Evolutionary conservation across 176 grass and related monocot species (phyloP).

Genomic region (Oryza coarctata): DNA sequence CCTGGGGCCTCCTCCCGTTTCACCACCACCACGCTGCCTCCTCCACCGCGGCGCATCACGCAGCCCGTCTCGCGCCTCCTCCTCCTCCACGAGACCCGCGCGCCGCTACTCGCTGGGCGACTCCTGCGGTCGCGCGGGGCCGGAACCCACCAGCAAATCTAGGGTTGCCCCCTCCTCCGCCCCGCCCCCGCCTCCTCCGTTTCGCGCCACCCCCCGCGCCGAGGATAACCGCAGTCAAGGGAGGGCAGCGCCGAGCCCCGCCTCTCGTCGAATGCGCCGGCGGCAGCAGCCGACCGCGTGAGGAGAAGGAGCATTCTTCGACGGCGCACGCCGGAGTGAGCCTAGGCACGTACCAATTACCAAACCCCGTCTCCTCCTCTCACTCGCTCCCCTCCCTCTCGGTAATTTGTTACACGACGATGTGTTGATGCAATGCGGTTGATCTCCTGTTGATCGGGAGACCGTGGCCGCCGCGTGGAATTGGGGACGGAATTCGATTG

Average conservation of each 20-base stretch:
- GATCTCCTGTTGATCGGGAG: neutral
- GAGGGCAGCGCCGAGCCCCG: neutral
- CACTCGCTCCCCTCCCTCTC: neutral
- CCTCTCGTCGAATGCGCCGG: conserved; percentile 21
- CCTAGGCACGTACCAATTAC: conserved; percentile 20
- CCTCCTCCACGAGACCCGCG: conserved; percentile 18
- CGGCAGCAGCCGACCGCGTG: neutral
- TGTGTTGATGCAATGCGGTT: conserved; percentile 20
- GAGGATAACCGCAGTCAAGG: neutral
- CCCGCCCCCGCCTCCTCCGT: neutral
- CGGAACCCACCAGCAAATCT: conserved; percentile 10
- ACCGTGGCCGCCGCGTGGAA: neutral
- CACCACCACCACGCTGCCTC: neutral
- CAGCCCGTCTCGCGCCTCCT: neutral
- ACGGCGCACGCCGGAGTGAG: conserved; percentile 5
- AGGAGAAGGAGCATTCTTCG: neutral
- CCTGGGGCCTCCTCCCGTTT: neutral
- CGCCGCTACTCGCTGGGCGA: neutral
- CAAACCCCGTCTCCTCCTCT: neutral
- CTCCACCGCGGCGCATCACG: conserved; percentile 7
- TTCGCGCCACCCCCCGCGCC: neutral
- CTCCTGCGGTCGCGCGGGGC: conserved; percentile 1
- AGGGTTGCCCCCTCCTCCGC: conserved; percentile 29
- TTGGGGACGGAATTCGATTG: neutral
- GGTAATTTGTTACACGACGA: too few species aligned